Evolutionary conservation across 2,329 filamentous ascomycete species (phyloP), one percentile per base, ranked within the genome.

Genomic region (Aphanoascus verrucosus): DNA sequence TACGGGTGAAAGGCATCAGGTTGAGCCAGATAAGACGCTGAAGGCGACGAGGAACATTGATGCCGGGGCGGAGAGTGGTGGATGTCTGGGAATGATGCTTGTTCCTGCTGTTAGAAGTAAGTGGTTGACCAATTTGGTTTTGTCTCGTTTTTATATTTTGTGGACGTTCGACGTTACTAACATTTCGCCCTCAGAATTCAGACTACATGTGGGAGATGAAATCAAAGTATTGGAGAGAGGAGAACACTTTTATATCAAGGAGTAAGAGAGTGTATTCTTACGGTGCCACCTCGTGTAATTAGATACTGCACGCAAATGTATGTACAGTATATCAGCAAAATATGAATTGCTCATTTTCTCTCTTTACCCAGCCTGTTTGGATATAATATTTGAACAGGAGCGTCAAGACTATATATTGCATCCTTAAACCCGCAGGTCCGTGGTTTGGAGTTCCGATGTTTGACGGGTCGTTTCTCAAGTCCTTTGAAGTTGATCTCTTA

Each of bases 51-150:
- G 77, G 11, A 62, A 71, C 40, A 75, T 80, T 57, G 77, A 80
- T 61, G 62, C 66, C 6, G 77, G 77, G 0, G 74, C 72, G 59
- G 64, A 64, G 45, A 72, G 66, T 14, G 69, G 71, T 62, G 71
- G 76, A 0, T 77, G 75, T 61, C 58, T 80, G 53, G 77, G 77
- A 0, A 77, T 80, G 74, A 75, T 78, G 65, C 68, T 76, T 56
- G 68, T 71, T 53, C 69, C 69, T 14, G 61, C 62, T 14, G 53
- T 61, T 12, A 23, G 59, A 46, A 56, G 65, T 68, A 41, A 51
- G 61, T 60, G 46, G 38, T 35, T 43, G 9, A 9, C 19, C 49
- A n/a, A n/a, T 51, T 55, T 19, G n/a, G 12, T 48, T 34, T 31
- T n/a, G 12, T 41, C 48, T 35, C 19, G 41, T 3, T 49, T 19